phyloP scores from a whole-genome alignment of 1,284 basidiomycete genomes.

The Sanghuangporus weigelae region DNA sequence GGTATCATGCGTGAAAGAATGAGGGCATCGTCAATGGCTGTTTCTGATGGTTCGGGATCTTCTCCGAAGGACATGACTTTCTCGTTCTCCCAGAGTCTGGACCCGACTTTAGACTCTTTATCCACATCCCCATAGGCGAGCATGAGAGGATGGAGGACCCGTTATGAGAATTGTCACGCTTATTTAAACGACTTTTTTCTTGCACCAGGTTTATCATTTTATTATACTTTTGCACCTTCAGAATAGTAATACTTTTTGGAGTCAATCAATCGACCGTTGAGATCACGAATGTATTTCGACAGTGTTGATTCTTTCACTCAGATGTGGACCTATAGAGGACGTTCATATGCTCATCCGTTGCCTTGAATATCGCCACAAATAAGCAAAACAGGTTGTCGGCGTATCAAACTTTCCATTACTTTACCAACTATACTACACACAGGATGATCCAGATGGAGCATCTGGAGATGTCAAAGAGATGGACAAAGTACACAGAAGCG shows the following conservation, averaged over 20 bases:
- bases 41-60: conserved; percentile 19
- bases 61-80: conserved; percentile 16
- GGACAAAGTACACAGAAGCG: not conserved
- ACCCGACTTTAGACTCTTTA: not conserved
- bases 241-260: too few relatives aligned
- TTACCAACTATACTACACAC: not conserved
- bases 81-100: not conserved
- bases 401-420: too few relatives aligned
- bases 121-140: not conserved
- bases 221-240: too few relatives aligned
- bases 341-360: too few relatives aligned
- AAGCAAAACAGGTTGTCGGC: too few relatives aligned
- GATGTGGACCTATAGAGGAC: too few relatives aligned
- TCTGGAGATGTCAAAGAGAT: too few relatives aligned
- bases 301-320: too few relatives aligned
- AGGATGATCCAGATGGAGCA: too few relatives aligned
- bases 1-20: conserved; percentile 9
- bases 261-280: too few relatives aligned
- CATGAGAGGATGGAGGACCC: not conserved
- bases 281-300: too few relatives aligned
- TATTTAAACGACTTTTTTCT: not conserved
- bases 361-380: too few relatives aligned
- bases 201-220: not conserved
- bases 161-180: not conserved
- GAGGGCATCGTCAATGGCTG: conserved; percentile 5